phyloP scores from a whole-genome alignment of 129 eudicot genomes.

The Flaveria trinervia region DNA sequence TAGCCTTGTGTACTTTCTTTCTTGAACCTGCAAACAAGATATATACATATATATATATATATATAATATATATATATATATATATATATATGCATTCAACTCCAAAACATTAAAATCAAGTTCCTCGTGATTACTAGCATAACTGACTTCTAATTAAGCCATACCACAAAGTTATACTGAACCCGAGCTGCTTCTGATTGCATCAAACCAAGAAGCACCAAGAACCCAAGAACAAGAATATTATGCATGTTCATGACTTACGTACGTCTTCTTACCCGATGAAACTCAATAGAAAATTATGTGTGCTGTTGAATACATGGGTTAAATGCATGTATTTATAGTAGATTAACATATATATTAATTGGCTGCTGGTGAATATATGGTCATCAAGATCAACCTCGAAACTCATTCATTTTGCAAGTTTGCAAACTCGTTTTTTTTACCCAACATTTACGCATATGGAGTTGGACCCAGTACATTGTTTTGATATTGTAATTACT shows the following conservation, averaged over 20 bases:
- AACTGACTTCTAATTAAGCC: background rate
- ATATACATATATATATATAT: no score
- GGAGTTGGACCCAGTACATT: no score
- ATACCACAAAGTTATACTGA: slow-evolving; percentile 22
- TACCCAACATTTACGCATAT: no score
- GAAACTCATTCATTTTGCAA: background rate
- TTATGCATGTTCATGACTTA: slow-evolving; percentile 16
- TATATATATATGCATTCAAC: background rate
- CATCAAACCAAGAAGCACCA: slow-evolving; percentile 6
- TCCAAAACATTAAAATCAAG: background rate
- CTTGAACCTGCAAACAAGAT: slow-evolving; percentile 38
- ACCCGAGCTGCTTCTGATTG: slow-evolving; percentile 25
- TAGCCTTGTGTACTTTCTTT: slow-evolving; percentile 43
- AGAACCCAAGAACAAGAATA: slow-evolving; percentile 17
- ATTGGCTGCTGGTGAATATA: background rate
- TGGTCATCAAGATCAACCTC: background rate
- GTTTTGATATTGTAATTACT: no score
- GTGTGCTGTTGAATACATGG: background rate
- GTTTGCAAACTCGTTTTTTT: no score
- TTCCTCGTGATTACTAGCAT: background rate
- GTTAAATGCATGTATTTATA: background rate
- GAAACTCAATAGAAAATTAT: background rate
- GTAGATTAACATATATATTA: background rate
- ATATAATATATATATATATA: no score
- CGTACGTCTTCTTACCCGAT: background rate